phyloP scores from a whole-genome alignment of 225 moss, liverwort and hornwort genomes.

The Asterella californica region DNA sequence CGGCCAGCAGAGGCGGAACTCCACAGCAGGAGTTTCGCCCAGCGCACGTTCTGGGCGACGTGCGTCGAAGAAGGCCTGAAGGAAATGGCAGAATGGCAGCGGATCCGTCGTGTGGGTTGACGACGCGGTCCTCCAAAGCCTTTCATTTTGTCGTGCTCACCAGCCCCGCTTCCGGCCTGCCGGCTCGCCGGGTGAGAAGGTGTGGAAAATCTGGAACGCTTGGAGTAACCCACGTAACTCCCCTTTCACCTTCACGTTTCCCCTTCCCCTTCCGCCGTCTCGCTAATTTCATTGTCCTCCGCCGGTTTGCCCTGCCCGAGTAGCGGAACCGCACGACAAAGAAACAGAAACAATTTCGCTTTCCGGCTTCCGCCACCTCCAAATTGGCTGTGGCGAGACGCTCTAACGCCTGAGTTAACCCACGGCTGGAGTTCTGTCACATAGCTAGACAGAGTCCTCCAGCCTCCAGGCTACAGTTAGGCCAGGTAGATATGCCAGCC shows the following conservation, averaged over 20 bases:
- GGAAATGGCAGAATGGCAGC: background rate
- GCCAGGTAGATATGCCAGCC: constrained; percentile 37
- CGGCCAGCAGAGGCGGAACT: constrained; percentile 4
- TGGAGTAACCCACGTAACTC: background rate
- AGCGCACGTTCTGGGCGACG: constrained; percentile 10
- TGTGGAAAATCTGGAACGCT: background rate
- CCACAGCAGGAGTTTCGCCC: constrained; percentile 5
- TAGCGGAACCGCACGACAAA: constrained; percentile 7
- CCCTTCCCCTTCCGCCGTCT: background rate
- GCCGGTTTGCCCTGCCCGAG: background rate
- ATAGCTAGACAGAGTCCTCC: constrained; percentile 2
- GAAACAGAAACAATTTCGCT: too few relatives aligned
- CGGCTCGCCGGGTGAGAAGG: background rate
- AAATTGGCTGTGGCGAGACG: background rate
- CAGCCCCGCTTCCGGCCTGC: background rate
- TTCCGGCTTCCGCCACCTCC: background rate
- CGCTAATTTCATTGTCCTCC: background rate
- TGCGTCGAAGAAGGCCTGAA: background rate
- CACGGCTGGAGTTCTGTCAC: too few relatives aligned
- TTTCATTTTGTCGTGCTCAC: constrained; percentile 9
- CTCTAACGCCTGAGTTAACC: too few relatives aligned
- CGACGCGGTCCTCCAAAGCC: constrained; percentile 16
- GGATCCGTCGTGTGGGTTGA: background rate
- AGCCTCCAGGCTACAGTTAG: constrained; percentile 17
- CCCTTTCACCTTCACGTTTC: background rate